A percentile compares a stretch with the other conserved stretches of the same genome.
These are phyloP conservation scores for Asterionellopsis glacialis DNA, from an alignment of 108 stramenopile species.

Conservation along the genomic window DNA sequence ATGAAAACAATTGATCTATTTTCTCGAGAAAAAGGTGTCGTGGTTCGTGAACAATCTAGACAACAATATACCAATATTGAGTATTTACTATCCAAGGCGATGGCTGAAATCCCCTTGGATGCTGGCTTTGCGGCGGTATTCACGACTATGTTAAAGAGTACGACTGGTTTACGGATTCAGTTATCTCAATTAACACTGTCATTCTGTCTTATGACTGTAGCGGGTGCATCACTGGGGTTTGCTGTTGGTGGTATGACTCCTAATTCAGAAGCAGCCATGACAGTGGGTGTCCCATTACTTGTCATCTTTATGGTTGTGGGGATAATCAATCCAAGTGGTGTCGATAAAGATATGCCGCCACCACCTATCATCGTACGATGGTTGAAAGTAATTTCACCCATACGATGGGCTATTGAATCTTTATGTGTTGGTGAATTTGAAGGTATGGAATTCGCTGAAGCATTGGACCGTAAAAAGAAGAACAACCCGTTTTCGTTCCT, in stretches of 20 bases:
- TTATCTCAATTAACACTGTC: conserved; percentile 49
- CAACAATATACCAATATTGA: conserved; percentile 65
- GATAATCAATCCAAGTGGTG: conserved; percentile 81
- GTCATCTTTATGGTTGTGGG: conserved; percentile 59
- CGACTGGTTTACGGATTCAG: conserved; percentile 56
- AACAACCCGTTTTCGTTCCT: neutral
- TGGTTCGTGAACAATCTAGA: conserved; percentile 71
- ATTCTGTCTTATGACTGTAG: conserved; percentile 68
- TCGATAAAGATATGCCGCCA: conserved; percentile 32
- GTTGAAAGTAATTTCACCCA: conserved; percentile 59
- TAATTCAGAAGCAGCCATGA: conserved; percentile 57
- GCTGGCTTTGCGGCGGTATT: conserved; percentile 57
- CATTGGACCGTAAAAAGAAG: conserved; percentile 22
- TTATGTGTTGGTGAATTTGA: conserved; percentile 67
- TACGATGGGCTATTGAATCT: conserved; percentile 77
- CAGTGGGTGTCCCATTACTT: conserved; percentile 57
- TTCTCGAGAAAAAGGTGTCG: conserved; percentile 70
- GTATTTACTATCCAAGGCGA: conserved; percentile 77
- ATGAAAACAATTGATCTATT: conserved; percentile 84
- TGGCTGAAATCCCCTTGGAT: conserved; percentile 83
- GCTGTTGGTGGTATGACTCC: conserved; percentile 69
- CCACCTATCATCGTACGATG: conserved; percentile 37
- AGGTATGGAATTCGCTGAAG: conserved; percentile 55
- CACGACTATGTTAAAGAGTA: conserved; percentile 50
- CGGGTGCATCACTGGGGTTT: conserved; percentile 75